These are phyloP conservation scores for Coffea eugenioides DNA, from an alignment of 257 asterid genomes.

Conservation along the genomic window DNA sequence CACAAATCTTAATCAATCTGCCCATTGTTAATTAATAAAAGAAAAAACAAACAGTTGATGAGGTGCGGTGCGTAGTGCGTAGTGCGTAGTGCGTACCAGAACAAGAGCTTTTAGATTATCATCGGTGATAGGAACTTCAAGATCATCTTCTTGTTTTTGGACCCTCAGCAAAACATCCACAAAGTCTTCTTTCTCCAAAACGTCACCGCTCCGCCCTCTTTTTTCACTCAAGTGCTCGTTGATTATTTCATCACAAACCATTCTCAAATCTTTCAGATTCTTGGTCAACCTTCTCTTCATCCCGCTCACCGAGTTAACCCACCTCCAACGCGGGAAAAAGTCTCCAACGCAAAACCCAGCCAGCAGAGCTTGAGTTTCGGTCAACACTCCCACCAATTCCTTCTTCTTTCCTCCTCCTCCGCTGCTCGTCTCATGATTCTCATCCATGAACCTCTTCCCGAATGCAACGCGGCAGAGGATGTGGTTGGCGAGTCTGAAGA, in stretches of 20 bases:
- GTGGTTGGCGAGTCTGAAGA: slow-evolving; percentile 33
- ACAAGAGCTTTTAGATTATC: slow-evolving; percentile 47
- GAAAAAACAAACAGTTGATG: no score
- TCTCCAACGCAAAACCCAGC: slow-evolving; percentile 40
- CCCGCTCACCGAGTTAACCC: slow-evolving; percentile 40
- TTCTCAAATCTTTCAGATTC: slow-evolving; percentile 32
- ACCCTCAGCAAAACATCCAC: slow-evolving; percentile 38
- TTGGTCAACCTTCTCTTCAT: slow-evolving; percentile 35
- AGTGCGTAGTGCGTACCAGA: slow-evolving; percentile 21
- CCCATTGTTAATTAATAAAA: no score
- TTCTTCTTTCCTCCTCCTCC: slow-evolving; percentile 4
- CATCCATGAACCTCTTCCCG: slow-evolving; percentile 31
- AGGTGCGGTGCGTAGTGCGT: no score
- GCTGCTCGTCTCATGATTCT: background rate
- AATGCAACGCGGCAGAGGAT: slow-evolving; percentile 37
- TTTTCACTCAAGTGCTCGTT: slow-evolving; percentile 19
- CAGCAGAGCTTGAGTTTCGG: slow-evolving; percentile 36
- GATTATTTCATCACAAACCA: slow-evolving; percentile 37
- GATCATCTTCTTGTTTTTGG: slow-evolving; percentile 29
- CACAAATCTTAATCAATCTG: no score
- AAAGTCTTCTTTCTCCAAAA: slow-evolving; percentile 24
- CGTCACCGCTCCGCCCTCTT: background rate
- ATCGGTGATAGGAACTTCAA: slow-evolving; percentile 32
- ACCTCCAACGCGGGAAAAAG: slow-evolving; percentile 35
- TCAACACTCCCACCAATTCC: slow-evolving; percentile 31